Conservation (phyloP, 371 early-diverging fungal species). For the Actinomortierella wolfii region DNA sequence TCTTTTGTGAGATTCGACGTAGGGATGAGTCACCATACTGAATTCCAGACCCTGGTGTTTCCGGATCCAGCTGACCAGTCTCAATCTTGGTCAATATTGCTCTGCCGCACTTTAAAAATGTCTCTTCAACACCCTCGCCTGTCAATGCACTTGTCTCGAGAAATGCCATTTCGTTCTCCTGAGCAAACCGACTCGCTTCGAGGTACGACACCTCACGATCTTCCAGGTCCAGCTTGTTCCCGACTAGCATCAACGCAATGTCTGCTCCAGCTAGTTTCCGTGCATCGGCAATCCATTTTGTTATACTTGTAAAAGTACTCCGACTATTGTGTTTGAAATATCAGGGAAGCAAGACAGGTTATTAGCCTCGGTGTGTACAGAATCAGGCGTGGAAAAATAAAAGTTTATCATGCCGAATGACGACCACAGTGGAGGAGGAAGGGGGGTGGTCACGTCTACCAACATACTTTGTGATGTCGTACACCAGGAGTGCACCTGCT, state of each 20-base stretch:
- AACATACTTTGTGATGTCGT: constrained; percentile 70
- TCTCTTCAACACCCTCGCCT: constrained; percentile 66
- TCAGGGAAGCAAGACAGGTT: too few relatives aligned
- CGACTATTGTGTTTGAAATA: constrained; percentile 44
- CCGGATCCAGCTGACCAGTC: constrained; percentile 67
- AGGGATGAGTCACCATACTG: constrained; percentile 68
- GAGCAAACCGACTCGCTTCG: constrained; percentile 74
- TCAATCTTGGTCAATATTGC: constrained; percentile 66
- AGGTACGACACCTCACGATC: constrained; percentile 67
- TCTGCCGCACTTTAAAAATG: constrained; percentile 64
- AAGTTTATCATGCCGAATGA: neutral
- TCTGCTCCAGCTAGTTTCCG: constrained; percentile 68
- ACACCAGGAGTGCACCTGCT: constrained; percentile 71
- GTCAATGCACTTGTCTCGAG: constrained; percentile 66
- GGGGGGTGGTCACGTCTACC: neutral
- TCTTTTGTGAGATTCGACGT: constrained; percentile 64
- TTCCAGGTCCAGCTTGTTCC: constrained; percentile 72
- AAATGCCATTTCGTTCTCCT: constrained; percentile 69
- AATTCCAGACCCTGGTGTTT: constrained; percentile 65
- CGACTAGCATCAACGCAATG: constrained; percentile 70
- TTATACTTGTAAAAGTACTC: constrained; percentile 58
- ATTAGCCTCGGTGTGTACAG: too few relatives aligned
- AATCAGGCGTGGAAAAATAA: too few relatives aligned
- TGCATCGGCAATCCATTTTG: constrained; percentile 70
- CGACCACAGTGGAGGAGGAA: too few relatives aligned